phyloP scores from a whole-genome alignment of 2,329 filamentous ascomycete species.

The Madurella mycetomatis region DNA sequence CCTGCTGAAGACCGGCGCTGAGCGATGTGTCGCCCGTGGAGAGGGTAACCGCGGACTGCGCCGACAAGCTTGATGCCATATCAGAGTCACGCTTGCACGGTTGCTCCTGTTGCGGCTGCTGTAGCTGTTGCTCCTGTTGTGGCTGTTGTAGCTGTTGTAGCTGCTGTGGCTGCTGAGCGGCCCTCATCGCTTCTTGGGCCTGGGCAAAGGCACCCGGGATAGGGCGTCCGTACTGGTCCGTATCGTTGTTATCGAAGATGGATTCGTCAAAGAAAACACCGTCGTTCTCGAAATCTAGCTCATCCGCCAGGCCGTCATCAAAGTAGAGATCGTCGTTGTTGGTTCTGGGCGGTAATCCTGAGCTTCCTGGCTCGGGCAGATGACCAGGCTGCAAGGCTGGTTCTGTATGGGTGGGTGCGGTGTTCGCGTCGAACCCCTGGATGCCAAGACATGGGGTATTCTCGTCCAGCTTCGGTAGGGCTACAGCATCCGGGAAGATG shows the following conservation, averaged over 20 bases:
- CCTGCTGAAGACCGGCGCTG: conserved; percentile 33
- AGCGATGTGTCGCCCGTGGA: conserved; percentile 53
- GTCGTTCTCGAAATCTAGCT: conserved; percentile 48
- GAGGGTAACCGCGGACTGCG: conserved; percentile 39
- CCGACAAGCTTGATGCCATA: conserved; percentile 42
- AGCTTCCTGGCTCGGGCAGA: conserved; percentile 14
- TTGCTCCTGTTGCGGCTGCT: conserved; percentile 16
- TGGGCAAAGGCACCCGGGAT: conserved; percentile 55
- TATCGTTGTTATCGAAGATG: conserved; percentile 66
- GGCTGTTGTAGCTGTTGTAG: conserved; percentile 22
- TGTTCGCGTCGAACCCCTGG: conserved; percentile 22
- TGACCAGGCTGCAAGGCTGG: conserved; percentile 23
- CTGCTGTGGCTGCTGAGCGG: conserved; percentile 29
- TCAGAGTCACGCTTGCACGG: conserved; percentile 45
- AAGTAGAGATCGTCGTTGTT: conserved; percentile 65
- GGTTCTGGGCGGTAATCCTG: not conserved
- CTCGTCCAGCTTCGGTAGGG: conserved; percentile 19
- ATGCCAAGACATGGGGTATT: conserved; percentile 40
- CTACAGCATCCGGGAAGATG: conserved; percentile 12
- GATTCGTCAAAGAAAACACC: conserved; percentile 64
- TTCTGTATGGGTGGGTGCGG: not conserved
- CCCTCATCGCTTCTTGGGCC: conserved; percentile 43
- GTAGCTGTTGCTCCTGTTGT: conserved; percentile 25
- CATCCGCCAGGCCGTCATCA: conserved; percentile 50
- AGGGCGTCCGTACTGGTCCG: conserved; percentile 57